Percentiles rank a stretch among this genome's conserved stretches.
Evolutionary conservation across 495 filamentous ascomycete species (phyloP).

Genomic region (Penicillium chermesinum): DNA sequence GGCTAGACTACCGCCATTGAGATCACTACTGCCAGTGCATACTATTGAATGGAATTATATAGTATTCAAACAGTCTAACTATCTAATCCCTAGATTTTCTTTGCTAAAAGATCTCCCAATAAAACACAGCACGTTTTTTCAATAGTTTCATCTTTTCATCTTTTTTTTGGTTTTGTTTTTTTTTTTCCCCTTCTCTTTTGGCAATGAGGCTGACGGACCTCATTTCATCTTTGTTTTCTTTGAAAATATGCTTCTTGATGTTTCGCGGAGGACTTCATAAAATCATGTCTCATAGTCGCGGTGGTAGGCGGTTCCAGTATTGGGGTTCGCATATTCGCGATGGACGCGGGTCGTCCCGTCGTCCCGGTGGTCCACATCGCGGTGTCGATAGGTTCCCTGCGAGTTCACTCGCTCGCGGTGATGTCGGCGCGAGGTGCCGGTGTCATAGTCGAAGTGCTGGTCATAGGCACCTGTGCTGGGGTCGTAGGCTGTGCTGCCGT

Average conservation of each 20-base stretch:
- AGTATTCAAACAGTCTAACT: too few relatives aligned
- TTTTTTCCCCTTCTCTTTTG: background rate
- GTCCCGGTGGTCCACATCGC: slow-evolving; percentile 31
- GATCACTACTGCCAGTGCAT: too few relatives aligned
- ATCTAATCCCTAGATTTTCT: too few relatives aligned
- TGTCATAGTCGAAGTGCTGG: slow-evolving; percentile 35
- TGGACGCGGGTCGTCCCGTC: slow-evolving; percentile 33
- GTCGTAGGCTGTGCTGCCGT: slow-evolving; percentile 36
- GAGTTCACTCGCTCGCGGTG: slow-evolving; percentile 33
- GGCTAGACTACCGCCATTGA: too few relatives aligned
- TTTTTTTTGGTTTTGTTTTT: background rate
- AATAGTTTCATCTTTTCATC: slow-evolving; percentile 1
- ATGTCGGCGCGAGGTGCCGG: slow-evolving; percentile 26
- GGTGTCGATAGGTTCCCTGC: slow-evolving; percentile 28
- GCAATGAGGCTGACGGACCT: too few relatives aligned
- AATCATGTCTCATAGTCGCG: slow-evolving; percentile 21
- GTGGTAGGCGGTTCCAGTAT: slow-evolving; percentile 34
- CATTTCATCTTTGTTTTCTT: background rate
- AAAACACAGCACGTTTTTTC: background rate
- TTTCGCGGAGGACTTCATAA: background rate
- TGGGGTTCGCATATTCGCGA: slow-evolving; percentile 36
- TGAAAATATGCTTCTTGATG: background rate
- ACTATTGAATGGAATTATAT: too few relatives aligned
- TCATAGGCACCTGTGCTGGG: slow-evolving; percentile 36
- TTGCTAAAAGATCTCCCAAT: too few relatives aligned